Base-by-base conservation (phyloP, 2,329 filamentous ascomycete species). In the Colletotrichum lindemuthianum region DNA sequence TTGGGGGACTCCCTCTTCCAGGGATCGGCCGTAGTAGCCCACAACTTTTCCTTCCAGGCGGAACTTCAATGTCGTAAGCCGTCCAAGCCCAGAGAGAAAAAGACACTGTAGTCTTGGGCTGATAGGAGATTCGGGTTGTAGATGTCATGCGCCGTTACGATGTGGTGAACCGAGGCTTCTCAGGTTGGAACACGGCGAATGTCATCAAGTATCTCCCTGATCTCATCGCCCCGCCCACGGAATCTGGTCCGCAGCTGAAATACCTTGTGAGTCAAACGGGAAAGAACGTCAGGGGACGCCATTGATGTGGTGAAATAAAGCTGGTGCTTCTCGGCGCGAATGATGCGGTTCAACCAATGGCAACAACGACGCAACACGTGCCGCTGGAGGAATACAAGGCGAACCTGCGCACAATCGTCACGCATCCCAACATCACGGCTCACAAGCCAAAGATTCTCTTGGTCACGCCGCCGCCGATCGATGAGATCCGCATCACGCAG, bases 1-100 rank as follows among this genome's bases (percentile, higher is more conserved):
- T 91, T 98, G 67, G 95, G 95, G 59, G 96, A 98, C 79, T 97
- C 92, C 37, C 90, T 98, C 67, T 90, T 95, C 52, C 89, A 98
- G 73, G 81, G 84, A 45, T 85, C 88, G 2, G 86, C 85, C 68
- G 81, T 84, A 40, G 81, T 88, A 60, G 92, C 90, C 13, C 95
- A 94, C 60, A 92, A 90, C 13, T 95, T 94, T 76, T 92, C 86
- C 1, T 92, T 96, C 71, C 87, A 89, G 63, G 86, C 90, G 24
- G 88, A 86, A 13, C 80, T 97, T 3, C 88, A 93, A 73, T 78
- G 86, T 69, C 84, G 91, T 93, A 70, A 74, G 85, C 24, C 5
- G 24, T 80, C 11, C 32, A 24, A 32, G 11, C 37, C 36, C 6
- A 34, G 37, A 84, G 24, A 90, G n/a, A 40, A n/a, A 39, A 8